These are phyloP conservation scores for Penicillium sp. DNA, from an alignment of 2,329 filamentous ascomycete genomes.

Conservation along the genomic window DNA sequence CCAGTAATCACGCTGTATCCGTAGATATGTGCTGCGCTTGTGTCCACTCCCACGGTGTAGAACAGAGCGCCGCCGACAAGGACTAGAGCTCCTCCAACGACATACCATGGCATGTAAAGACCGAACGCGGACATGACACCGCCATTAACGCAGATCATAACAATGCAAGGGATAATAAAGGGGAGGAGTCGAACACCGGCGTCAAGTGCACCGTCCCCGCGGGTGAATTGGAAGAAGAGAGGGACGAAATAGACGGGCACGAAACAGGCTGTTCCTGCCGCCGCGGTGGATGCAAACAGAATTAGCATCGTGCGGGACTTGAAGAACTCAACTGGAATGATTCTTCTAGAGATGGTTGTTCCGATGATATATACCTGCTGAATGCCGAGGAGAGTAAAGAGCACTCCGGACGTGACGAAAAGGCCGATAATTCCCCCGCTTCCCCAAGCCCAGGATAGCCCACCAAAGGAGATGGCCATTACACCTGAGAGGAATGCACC, in stretches of 20 bases:
- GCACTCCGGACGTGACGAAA: slow-evolving; percentile 48
- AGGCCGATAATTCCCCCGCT: slow-evolving; percentile 44
- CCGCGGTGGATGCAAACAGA: slow-evolving; percentile 9
- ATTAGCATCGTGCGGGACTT: slow-evolving; percentile 9
- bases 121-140: neutral
- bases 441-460: slow-evolving; percentile 51
- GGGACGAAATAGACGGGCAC: slow-evolving; percentile 20
- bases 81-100: neutral
- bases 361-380: slow-evolving; percentile 31
- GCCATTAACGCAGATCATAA: slow-evolving; percentile 7
- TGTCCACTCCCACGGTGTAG: neutral
- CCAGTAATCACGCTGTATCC: slow-evolving; percentile 10
- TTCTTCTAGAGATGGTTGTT: slow-evolving; percentile 10
- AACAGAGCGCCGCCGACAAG: slow-evolving; percentile 8
- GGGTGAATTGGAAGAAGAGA: slow-evolving; percentile 21
- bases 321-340: slow-evolving; percentile 15
- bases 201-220: slow-evolving; percentile 15
- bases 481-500: slow-evolving; percentile 45
- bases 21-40: neutral
- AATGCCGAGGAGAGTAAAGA: slow-evolving; percentile 46
- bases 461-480: slow-evolving; percentile 55
- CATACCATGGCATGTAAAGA: slow-evolving; percentile 7
- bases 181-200: slow-evolving; percentile 20
- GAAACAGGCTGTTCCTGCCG: neutral
- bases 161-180: slow-evolving; percentile 14